phyloP scores from a whole-genome alignment of 108 stramenopile genomes.

The Nitzschia sp. region DNA sequence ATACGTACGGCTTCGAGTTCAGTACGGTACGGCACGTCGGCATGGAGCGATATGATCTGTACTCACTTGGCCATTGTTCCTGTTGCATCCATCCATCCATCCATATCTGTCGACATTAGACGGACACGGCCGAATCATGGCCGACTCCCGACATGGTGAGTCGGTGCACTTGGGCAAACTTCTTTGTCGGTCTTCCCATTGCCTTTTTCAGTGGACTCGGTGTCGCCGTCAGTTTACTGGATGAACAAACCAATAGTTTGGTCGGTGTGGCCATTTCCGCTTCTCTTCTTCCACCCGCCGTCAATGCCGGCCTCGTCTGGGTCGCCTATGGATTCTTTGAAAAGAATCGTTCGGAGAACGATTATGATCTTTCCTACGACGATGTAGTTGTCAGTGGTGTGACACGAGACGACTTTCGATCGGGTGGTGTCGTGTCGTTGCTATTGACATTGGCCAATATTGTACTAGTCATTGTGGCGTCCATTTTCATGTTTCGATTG shows the following conservation, averaged over 20 bases:
- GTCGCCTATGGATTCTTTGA: conserved; percentile 12
- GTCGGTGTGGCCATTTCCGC: conserved; percentile 91
- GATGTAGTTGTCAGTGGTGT: neutral
- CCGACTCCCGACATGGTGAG: conserved; percentile 62
- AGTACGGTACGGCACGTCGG: too few relatives aligned
- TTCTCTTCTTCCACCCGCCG: conserved; percentile 85
- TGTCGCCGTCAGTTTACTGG: conserved; percentile 76
- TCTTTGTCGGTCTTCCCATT: conserved; percentile 64
- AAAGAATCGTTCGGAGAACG: neutral
- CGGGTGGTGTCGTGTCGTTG: conserved; percentile 40
- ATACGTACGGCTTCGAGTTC: too few relatives aligned
- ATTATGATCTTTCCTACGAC: neutral
- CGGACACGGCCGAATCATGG: conserved; percentile 50
- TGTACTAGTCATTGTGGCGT: conserved; percentile 56
- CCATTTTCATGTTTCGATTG: conserved; percentile 67
- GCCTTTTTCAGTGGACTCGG: conserved; percentile 89
- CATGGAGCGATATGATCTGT: too few relatives aligned
- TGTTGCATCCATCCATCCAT: neutral
- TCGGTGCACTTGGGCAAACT: conserved; percentile 41
- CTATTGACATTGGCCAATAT: conserved; percentile 74
- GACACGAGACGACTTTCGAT: conserved; percentile 10
- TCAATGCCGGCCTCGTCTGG: conserved; percentile 59
- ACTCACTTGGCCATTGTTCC: too few relatives aligned
- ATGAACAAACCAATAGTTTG: conserved; percentile 69
- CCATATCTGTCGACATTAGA: neutral